Evolutionary conservation across 805 yeast species (phyloP).

Genomic region (Kodamaea hsintzibuensis): DNA sequence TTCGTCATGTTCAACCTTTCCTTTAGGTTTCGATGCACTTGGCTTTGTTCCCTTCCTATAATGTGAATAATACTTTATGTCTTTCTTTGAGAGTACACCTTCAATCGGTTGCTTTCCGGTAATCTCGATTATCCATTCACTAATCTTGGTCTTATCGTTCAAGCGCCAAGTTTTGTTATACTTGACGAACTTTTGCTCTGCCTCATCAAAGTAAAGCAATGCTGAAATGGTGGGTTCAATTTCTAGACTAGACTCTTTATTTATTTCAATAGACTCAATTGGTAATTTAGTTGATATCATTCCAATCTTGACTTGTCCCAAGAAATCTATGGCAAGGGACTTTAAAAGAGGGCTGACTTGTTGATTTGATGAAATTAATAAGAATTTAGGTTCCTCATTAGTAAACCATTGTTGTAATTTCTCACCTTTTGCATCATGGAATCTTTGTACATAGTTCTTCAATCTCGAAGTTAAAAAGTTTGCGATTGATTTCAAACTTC

Average conservation of each 20-base stretch:
- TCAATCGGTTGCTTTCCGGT: constrained; percentile 32
- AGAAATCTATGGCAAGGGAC: constrained; percentile 69
- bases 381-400: constrained; percentile 36
- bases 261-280: constrained; percentile 13
- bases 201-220: constrained; percentile 26
- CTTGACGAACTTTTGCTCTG: constrained; percentile 18
- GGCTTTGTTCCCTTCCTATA: constrained; percentile 30
- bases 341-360: constrained; percentile 57
- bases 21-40: constrained; percentile 17
- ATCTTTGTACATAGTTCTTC: constrained; percentile 63
- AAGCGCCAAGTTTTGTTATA: constrained; percentile 26
- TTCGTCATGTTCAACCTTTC: constrained; percentile 26
- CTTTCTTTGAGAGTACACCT: constrained; percentile 39
- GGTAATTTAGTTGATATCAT: constrained; percentile 34
- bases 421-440: constrained; percentile 32
- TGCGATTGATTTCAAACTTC: constrained; percentile 55
- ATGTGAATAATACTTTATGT: constrained; percentile 26
- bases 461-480: constrained; percentile 57
- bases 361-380: constrained; percentile 54
- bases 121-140: constrained; percentile 32
- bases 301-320: constrained; percentile 51
- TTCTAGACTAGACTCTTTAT: not conserved
- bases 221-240: constrained; percentile 25
- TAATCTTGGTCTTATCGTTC: constrained; percentile 29
- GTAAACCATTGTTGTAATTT: constrained; percentile 28